Evolutionary conservation across 2,329 filamentous ascomycete genomes (phyloP).

Genomic region (Fusarium lateritium): DNA sequence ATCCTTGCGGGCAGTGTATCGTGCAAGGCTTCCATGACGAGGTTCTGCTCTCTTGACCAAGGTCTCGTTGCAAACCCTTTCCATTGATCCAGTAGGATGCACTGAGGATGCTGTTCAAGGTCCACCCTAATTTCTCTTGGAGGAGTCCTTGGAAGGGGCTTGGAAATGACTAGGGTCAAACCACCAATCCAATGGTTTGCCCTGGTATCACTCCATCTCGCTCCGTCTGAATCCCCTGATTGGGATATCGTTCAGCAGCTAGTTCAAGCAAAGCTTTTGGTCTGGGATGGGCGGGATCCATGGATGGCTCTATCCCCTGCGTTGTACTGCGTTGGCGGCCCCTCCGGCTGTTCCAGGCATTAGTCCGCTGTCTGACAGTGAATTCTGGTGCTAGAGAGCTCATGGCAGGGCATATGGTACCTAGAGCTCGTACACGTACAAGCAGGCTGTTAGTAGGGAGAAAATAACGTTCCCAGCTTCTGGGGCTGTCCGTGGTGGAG

Average conservation of each 20-base stretch:
- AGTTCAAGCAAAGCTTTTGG: conserved; percentile 35
- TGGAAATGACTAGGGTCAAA: conserved; percentile 29
- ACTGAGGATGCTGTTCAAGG: conserved; percentile 28
- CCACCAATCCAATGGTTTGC: conserved; percentile 38
- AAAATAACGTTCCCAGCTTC: conserved; percentile 23
- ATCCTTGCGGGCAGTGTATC: conserved; percentile 2
- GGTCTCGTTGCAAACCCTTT: conserved; percentile 33
- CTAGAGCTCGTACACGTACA: not conserved
- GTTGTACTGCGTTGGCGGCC: conserved; percentile 22
- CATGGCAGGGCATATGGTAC: conserved; percentile 11
- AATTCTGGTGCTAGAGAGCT: conserved; percentile 11
- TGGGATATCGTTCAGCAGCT: conserved; percentile 35
- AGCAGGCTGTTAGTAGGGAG: no score
- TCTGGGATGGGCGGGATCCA: conserved; percentile 39
- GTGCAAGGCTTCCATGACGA: conserved; percentile 36
- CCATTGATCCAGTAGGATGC: conserved; percentile 36
- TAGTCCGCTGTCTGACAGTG: conserved; percentile 15
- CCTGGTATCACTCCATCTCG: conserved; percentile 39
- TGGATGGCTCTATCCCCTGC: conserved; percentile 17
- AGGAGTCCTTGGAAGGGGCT: conserved; percentile 41
- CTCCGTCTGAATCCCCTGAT: conserved; percentile 36
- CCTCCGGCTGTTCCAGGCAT: conserved; percentile 14
- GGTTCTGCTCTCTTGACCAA: conserved; percentile 18
- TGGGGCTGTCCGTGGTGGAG: conserved; percentile 33
- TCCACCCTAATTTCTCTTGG: conserved; percentile 44